phyloP scores from a whole-genome alignment of 2,329 filamentous ascomycete genomes.

The Aspergillus sergii region DNA sequence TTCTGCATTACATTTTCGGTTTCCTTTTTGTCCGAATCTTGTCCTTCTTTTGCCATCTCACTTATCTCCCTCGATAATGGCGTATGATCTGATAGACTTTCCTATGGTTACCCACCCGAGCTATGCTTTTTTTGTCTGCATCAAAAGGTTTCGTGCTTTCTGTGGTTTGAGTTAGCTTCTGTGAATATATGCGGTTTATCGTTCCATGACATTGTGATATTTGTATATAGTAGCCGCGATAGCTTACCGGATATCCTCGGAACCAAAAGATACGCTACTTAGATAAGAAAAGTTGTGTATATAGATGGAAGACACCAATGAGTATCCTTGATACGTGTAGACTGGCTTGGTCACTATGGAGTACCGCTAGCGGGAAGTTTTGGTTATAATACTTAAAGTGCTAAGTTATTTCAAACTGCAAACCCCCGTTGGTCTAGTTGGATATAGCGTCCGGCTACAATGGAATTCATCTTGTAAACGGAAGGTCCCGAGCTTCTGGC shows the following conservation, averaged over 20 bases:
- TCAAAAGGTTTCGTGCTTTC: slow-evolving; percentile 1
- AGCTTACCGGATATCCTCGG: neutral
- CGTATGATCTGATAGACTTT: slow-evolving; percentile 16
- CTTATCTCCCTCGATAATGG: neutral
- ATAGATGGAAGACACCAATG: neutral
- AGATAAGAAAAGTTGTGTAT: neutral
- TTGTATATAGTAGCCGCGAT: slow-evolving; percentile 1
- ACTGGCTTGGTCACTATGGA: neutral
- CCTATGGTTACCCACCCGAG: slow-evolving; percentile 10
- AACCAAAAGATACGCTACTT: neutral
- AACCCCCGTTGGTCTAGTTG: too few species aligned
- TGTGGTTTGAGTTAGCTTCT: neutral
- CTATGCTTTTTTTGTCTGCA: slow-evolving; percentile 7
- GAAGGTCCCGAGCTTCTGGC: too few species aligned
- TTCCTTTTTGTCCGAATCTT: slow-evolving; percentile 15
- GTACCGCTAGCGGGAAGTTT: too few species aligned
- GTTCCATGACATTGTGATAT: neutral
- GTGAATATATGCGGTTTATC: slow-evolving; percentile 2
- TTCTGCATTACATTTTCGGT: slow-evolving; percentile 12
- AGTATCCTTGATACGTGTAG: neutral
- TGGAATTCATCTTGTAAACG: too few species aligned
- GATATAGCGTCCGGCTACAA: too few species aligned
- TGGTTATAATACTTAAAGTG: too few species aligned
- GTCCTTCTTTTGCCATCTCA: slow-evolving; percentile 2
- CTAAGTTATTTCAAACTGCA: too few species aligned